Percentiles rank a stretch among this genome's conserved stretches.
Evolutionary conservation across 2,329 filamentous ascomycete genomes (phyloP).

Genomic region (Eurotiales sp.): DNA sequence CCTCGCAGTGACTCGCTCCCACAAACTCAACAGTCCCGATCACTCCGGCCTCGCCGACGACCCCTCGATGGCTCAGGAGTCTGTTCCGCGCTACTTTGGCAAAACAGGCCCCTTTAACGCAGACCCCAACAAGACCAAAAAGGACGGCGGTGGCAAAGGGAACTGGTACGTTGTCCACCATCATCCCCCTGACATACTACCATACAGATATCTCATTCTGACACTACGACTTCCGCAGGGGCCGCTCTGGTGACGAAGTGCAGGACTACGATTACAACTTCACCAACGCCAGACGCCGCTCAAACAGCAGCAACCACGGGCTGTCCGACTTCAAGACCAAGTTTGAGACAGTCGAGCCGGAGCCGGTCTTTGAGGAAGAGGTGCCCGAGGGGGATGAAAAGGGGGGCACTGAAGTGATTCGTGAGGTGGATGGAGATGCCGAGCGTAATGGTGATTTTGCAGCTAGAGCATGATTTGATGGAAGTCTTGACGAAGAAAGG

Average conservation of each 20-base stretch:
- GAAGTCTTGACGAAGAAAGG: too few species aligned
- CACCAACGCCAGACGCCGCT: conserved; percentile 81
- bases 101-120: conserved; percentile 76
- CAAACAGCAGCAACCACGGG: conserved; percentile 78
- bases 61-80: conserved; percentile 64
- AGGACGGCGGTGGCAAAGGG: conserved; percentile 85
- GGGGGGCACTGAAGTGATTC: background rate
- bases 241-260: conserved; percentile 75
- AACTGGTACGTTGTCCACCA: conserved; percentile 69
- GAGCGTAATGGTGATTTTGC: background rate
- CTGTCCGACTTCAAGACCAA: conserved; percentile 89
- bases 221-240: too few species aligned
- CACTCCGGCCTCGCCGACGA: conserved; percentile 76
- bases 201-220: too few species aligned
- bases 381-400: conserved; percentile 42
- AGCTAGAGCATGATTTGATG: background rate
- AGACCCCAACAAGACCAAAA: conserved; percentile 93
- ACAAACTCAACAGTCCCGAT: conserved; percentile 93
- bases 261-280: conserved; percentile 81
- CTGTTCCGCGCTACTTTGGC: conserved; percentile 87
- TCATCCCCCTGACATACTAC: too few species aligned
- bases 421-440: background rate
- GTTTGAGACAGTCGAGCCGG: conserved; percentile 84
- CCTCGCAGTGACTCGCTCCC: conserved; percentile 84
- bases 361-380: conserved; percentile 88